phyloP scores from a whole-genome alignment of 495 filamentous ascomycete species.

The Aeminium ludgeri region DNA sequence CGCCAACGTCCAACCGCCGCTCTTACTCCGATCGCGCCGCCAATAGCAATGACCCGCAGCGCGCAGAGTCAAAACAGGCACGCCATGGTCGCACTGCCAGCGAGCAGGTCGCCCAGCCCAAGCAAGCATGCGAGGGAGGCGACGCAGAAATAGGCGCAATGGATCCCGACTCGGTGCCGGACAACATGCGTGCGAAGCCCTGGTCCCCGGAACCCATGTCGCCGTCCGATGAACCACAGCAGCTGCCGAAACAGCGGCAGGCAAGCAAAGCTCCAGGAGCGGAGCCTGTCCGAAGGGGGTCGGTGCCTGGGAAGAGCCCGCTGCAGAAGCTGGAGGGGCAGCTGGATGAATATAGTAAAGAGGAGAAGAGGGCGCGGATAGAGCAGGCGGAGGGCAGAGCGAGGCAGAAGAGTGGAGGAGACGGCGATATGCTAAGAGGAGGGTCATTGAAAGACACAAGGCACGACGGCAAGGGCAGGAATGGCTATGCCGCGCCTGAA shows the following conservation, averaged over 20 bases:
- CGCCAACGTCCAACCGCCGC: not conserved
- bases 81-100: not conserved
- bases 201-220: constrained; percentile 5
- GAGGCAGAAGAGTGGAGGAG: constrained; percentile 32
- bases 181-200: constrained; percentile 5
- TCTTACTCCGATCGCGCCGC: constrained; percentile 6
- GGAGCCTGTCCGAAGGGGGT: no score
- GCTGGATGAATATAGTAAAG: constrained; percentile 75
- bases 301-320: constrained; percentile 69
- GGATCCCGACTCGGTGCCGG: constrained; percentile 5
- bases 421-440: constrained; percentile 13
- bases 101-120: no score
- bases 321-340: constrained; percentile 82
- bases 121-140: no score
- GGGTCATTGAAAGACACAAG: not conserved
- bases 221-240: not conserved
- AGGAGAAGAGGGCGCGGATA: constrained; percentile 70
- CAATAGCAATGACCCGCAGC: not conserved
- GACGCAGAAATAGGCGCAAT: no score
- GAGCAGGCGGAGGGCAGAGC: constrained; percentile 55
- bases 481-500: no score
- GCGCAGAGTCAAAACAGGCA: not conserved
- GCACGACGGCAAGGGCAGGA: no score
- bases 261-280: constrained; percentile 35
- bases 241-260: constrained; percentile 1